phyloP scores from a whole-genome alignment of 2,329 filamentous ascomycete species.

The Curvularia sp. region DNA sequence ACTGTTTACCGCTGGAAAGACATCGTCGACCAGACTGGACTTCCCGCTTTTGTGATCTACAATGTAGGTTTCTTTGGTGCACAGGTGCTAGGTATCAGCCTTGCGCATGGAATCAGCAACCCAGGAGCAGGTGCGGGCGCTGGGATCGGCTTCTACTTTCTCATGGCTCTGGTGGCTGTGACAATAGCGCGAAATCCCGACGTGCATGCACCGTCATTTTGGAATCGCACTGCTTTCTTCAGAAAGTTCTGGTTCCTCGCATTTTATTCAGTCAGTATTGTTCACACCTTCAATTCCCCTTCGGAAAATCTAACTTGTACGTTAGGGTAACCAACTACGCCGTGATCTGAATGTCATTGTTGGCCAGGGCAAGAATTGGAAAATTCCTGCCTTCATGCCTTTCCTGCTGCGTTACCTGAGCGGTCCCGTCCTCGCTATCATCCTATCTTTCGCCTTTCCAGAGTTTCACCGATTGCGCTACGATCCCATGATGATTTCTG shows the following conservation, averaged over 20 bases:
- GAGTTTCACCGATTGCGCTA: constrained; percentile 42
- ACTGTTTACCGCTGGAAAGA: constrained; percentile 62
- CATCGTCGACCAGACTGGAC: constrained; percentile 55
- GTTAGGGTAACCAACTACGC: constrained; percentile 54
- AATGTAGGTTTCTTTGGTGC: constrained; percentile 62
- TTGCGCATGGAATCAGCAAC: constrained; percentile 56
- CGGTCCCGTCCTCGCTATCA: constrained; percentile 44
- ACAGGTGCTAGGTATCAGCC: constrained; percentile 59
- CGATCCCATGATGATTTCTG: constrained; percentile 47
- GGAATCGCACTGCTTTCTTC: constrained; percentile 49
- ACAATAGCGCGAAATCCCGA: constrained; percentile 55
- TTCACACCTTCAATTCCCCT: not conserved
- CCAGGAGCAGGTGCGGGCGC: constrained; percentile 58
- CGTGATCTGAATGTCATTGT: constrained; percentile 63
- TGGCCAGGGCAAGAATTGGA: constrained; percentile 63
- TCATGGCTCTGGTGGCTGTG: constrained; percentile 51
- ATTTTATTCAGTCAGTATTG: constrained; percentile 62
- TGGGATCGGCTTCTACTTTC: constrained; percentile 61
- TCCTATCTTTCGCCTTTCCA: constrained; percentile 46
- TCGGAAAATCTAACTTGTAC: not conserved
- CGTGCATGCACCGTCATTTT: constrained; percentile 53
- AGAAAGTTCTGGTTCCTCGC: constrained; percentile 61
- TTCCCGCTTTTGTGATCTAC: constrained; percentile 55
- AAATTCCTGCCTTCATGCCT: constrained; percentile 61
- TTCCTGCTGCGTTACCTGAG: constrained; percentile 51